These are phyloP conservation scores for Begonia fuchsioides DNA, from an alignment of 306 rosid species.

Conservation along the genomic window DNA sequence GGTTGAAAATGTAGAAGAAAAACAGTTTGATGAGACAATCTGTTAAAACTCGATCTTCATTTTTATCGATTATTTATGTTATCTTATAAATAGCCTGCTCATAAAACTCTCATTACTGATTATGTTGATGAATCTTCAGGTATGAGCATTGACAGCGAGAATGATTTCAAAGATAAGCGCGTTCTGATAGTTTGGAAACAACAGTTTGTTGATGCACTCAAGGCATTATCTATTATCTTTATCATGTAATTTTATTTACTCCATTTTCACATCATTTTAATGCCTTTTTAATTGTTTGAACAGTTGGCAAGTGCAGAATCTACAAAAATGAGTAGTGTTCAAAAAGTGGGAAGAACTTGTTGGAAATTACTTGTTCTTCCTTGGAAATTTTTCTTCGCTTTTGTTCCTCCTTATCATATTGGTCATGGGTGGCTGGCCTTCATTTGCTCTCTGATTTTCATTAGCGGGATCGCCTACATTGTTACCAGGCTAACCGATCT, in stretches of 20 bases:
- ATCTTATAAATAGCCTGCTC: neutral
- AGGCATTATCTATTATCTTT: slow-evolving; percentile 41
- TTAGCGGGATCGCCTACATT: slow-evolving; percentile 73
- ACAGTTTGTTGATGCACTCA: slow-evolving; percentile 64
- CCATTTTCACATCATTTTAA: neutral
- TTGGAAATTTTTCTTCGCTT: slow-evolving; percentile 76
- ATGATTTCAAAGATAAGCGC: slow-evolving; percentile 17
- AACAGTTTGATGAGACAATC: no score
- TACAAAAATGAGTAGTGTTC: slow-evolving; percentile 22
- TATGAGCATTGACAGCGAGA: slow-evolving; percentile 12
- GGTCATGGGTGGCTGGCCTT: slow-evolving; percentile 96
- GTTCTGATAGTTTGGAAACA: slow-evolving; percentile 49
- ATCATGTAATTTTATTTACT: neutral
- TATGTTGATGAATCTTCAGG: slow-evolving; percentile 25
- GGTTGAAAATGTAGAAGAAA: no score
- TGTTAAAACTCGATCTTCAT: no score
- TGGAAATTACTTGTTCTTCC: slow-evolving; percentile 62
- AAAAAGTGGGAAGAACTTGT: slow-evolving; percentile 30
- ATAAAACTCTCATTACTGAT: slow-evolving; percentile 18
- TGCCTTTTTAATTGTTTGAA: slow-evolving; percentile 3
- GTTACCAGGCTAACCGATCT: slow-evolving; percentile 84
- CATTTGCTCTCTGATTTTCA: slow-evolving; percentile 65
- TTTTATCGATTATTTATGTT: neutral
- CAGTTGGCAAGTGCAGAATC: slow-evolving; percentile 61
- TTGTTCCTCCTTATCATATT: slow-evolving; percentile 75